These are phyloP conservation scores for Trichoderma sp. DNA, from an alignment of 2,329 filamentous ascomycete species.

Conservation along the genomic window DNA sequence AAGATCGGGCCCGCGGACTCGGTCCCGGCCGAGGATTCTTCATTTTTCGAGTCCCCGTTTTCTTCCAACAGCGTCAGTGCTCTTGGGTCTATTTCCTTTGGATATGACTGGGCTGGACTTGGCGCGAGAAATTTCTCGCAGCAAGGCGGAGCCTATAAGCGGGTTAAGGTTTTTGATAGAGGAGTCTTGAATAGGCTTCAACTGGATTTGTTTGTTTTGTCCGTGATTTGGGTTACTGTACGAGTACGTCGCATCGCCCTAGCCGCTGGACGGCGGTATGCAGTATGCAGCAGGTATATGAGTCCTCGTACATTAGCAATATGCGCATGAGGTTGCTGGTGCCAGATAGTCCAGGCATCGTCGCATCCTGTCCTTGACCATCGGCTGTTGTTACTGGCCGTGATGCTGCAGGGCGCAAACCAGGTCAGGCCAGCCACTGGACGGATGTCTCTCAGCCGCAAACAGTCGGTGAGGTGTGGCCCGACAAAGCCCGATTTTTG, in stretches of 20 bases:
- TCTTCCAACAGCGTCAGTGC: background rate
- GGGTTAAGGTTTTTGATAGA: slow-evolving; percentile 8
- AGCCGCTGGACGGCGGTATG: background rate
- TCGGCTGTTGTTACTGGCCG: slow-evolving; percentile 13
- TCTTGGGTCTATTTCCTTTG: background rate
- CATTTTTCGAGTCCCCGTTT: background rate
- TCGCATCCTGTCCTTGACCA: background rate
- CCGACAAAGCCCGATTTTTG: slow-evolving; percentile 14
- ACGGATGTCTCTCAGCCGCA: slow-evolving; percentile 14
- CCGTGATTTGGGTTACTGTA: background rate
- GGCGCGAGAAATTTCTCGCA: slow-evolving; percentile 8
- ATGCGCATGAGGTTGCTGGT: background rate
- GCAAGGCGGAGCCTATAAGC: background rate
- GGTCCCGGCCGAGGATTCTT: slow-evolving; percentile 12
- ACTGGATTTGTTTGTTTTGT: background rate
- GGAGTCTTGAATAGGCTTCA: background rate
- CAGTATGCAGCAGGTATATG: background rate
- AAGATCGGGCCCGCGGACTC: slow-evolving; percentile 15
- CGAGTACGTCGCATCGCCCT: background rate
- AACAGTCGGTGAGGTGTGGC: slow-evolving; percentile 15
- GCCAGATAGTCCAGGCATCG: background rate
- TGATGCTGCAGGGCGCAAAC: slow-evolving; percentile 3
- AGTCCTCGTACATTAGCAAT: too few relatives aligned
- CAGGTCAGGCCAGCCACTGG: slow-evolving; percentile 1
- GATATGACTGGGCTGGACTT: background rate